Evolutionary conservation across 2,329 filamentous ascomycete species (phyloP), one percentile per base, ranked within the genome.

Genomic region (Zarea fungicola): DNA sequence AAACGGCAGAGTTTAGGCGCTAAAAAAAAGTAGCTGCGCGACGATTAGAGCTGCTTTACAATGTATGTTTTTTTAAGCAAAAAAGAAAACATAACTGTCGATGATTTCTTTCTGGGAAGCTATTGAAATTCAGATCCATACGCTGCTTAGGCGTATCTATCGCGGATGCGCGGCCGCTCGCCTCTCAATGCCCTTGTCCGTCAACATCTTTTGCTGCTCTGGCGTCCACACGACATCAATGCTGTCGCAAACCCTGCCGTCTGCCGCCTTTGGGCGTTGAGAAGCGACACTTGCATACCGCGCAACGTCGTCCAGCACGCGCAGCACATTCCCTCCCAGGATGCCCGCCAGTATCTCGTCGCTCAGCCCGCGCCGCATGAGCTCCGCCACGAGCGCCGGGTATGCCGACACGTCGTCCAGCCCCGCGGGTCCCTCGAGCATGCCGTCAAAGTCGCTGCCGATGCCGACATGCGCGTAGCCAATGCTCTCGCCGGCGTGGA

Each of bases 371-470:
- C 51, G 40, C 26, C 19, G 25, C 9, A 55, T 34, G 9, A 54
- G 31, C 32, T 48, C 42, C 10, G 36, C 48, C 14, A 69, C 52
- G 11, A 68, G 48, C 13, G 37, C 52, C 18, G 89, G 89, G 58
- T 83, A 93, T 62, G 85, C 87, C 39, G 82, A 83, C 5, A 93
- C 88, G 64, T 93, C 88, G 22, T 91, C 87, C 48, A 95, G 64
- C 0, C 89, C 89, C 50, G 69, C 63, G 0, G 89, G 87, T 4
- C 81, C 83, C 3, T 56, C 64, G 2, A 65, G 62, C 51, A 88
- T 89, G 10, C 78, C 90, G 63, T 95, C 89, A 62, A 87, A 95
- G 64, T 95, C 89, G 48, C 84, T 89, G 0, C 89, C 89, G 14
- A 95, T 64, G 0, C 89, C 89, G 14, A 95, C 87, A 63, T 93